Evolutionary conservation across 805 yeast genomes (phyloP), one percentile per base, ranked within the genome.

Genomic region (Kodamaea restingae): DNA sequence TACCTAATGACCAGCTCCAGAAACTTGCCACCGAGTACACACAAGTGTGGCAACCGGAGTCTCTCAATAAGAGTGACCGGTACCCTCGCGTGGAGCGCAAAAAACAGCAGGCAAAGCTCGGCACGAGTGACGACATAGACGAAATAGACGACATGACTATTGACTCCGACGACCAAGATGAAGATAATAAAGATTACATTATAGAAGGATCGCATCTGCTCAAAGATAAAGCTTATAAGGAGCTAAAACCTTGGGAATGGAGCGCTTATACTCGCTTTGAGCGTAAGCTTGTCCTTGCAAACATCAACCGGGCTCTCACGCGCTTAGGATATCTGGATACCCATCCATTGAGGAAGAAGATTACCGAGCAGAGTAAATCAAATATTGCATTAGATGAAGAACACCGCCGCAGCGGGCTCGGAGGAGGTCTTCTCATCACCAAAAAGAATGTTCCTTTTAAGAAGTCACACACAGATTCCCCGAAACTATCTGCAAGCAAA

Each of bases 321-420:
- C 45, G 74, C 30, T 48, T 66, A 30, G 74, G 73, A 15, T 68
- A 53, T 41, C 64, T 61, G 53, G 70, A 63, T 28, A 64, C 72
- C 7, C 73, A 68, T 44, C 73, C 74, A 5, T 52, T 67, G 36
- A 49, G 74, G 28, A 60, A 51, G 40, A 64, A 62, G 41, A 54
- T 68, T 37, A 38, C 47, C 34, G 41, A 41, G 8, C 29, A 33
- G 22, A 24, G 36, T 29, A 25, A 47, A 34, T 25, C 39, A 33
- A n/a, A 11, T 38, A 26, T 30, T 35, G 42, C 41, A 22, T 41
- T 31, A 34, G 33, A 25, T 35, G 36, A 33, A 15, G 37, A 38
- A 25, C 12, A 28, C 18, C 36, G 27, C 28, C 28, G 32, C 9
- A 22, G 32, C 20, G 27, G 38, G 20, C 38, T 39, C 2, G 42